Base-by-base conservation (phyloP, 768 basidiomycete species). In the Pleurotus platypus region DNA sequence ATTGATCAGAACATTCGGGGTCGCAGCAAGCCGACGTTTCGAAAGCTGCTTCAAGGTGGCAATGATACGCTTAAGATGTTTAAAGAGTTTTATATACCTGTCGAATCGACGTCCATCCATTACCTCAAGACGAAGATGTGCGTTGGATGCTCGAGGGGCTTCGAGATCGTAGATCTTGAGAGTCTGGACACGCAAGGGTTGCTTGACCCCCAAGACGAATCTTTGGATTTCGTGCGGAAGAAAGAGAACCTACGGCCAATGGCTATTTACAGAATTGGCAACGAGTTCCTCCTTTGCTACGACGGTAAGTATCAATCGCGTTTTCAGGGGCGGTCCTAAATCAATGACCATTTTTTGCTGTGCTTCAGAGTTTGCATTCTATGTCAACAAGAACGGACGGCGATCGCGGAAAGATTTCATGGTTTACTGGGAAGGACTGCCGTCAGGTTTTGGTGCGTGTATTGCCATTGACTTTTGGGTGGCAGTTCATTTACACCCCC, bases 1-100 rank as follows among this genome's bases (percentile, higher is more conserved):
- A 92, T 98, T 60, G 95, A 98, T 67, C 90, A 93, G 73, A 89
- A 82, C 59, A 69, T 87, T 48, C 82, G 90, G 11, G 89, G 89
- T 2, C 77, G 88, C 56, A 84, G 79, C 53, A 93, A 93, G 72
- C 92, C 92, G 11, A 92, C 94, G n/a, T 95, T 98, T 76, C 86
- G 89, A 69, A 96, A 97, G 70, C 75, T 97, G 60, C 73, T 98
- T 58, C 95, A 97, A 64, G 95, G 94, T 48, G 89, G 92, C 6
- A 94, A 98, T 67, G 97, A 99, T 69, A 92, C 94, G 1, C 79
- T 99, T 16, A 89, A 89, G 68, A 75, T 89, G 39, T 98, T 94
- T 81, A 91, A 97, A 94, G 96, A 98, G 70, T 98, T 99, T 74
- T 99, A 98, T 67, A 98, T 99, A 58, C 96, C 97, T 0, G 92